phyloP scores from a whole-genome alignment of 371 early-diverging fungal species.

The Lichtheimia ramosa region DNA sequence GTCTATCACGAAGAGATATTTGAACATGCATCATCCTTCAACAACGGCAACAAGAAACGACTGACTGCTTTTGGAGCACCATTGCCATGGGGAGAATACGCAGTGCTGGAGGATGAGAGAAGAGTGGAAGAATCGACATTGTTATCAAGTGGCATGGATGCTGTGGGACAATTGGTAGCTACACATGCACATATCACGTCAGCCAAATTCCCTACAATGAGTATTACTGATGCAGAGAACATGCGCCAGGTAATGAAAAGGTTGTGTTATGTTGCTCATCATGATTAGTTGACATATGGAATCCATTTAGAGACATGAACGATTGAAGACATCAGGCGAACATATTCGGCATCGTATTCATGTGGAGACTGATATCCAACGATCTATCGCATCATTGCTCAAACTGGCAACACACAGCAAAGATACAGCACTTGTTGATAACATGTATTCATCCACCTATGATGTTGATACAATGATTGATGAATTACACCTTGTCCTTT shows the following conservation, averaged over 20 bases:
- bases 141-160: too few relatives aligned
- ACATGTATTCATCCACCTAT: neutral
- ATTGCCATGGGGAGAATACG: neutral
- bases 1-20: neutral
- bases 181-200: neutral
- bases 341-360: conserved; percentile 8
- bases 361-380: conserved; percentile 15
- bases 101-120: too few relatives aligned
- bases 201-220: neutral
- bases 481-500: conserved; percentile 9
- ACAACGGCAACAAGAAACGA: neutral
- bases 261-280: neutral
- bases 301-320: conserved; percentile 6
- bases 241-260: neutral
- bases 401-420: conserved; percentile 3
- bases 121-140: too few relatives aligned
- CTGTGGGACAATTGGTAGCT: neutral
- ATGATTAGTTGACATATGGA: neutral
- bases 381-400: conserved; percentile 7
- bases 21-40: neutral
- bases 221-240: neutral
- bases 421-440: neutral
- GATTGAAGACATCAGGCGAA: neutral
- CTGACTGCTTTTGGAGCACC: neutral
- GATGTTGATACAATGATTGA: conserved; percentile 11